Base-by-base conservation (phyloP, 2,329 filamentous ascomycete genomes). In the Didymella pinodella region DNA sequence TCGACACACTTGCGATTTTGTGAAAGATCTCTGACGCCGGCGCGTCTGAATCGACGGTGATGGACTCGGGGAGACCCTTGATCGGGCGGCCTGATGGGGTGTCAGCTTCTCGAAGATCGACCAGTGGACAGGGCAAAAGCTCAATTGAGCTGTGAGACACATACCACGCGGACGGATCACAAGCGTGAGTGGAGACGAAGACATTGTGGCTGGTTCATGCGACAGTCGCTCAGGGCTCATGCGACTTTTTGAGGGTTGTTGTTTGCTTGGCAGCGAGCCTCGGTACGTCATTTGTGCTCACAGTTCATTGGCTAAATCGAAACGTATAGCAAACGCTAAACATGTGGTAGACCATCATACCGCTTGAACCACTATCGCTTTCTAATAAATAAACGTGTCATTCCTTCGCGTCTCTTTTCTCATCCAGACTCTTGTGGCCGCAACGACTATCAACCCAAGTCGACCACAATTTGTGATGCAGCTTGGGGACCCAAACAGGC, bases 401-500 rank as follows among this genome's bases (percentile, higher is more conserved):
- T 26, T 3, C 16, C 11, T 44, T n/a, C 25, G 14, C n/a, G 14
- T 44, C 41, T 28, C n/a, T 28, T 3, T 26, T 3, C 28, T 3
- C 22, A 7, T n/a, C 14, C 12, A 44, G 12, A 28, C 6, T 6
- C 6, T 18, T 26, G 26, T 14, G 6, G n/a, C n/a, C 4, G 12
- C 6, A 14, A 43, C 4, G 16, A 26, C 10, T 18, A 16, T 51
- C 43, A 69, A 8, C 71, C 65, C 49, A 90, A 84, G 66, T 89
- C 84, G 14, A 92, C 75, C 41, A 87, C 85, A 18, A 90, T 78
- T 50, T 82, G 78, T 20, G 75, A 77, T 44, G 86, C 80, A 48
- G 89, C 72, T 43, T 88, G 85, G 1, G 83, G 80, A 0, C 90
- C 90, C 44, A 92, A 75, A 11, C 85, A 85, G 3, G 89, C 88